These are phyloP conservation scores for Sporisorium graminicola DNA, from an alignment of 1,284 basidiomycete genomes.

Conservation along the genomic window DNA sequence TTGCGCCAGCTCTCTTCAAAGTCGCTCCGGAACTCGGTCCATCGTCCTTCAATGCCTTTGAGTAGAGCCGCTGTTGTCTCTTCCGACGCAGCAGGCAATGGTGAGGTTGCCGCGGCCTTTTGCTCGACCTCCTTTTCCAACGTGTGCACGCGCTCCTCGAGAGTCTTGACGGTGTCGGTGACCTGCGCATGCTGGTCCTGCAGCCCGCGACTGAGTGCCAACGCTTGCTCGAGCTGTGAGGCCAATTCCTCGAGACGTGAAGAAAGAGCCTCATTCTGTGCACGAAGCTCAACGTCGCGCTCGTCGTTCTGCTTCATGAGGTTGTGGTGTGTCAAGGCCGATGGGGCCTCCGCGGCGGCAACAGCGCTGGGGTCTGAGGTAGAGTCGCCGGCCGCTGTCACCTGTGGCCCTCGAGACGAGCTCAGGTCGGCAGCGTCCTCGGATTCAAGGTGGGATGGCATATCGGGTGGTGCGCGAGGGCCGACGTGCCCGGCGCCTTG, in stretches of 20 bases:
- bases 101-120: slow-evolving; percentile 20
- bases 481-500: slow-evolving; percentile 43
- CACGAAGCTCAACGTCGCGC: slow-evolving; percentile 69
- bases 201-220: slow-evolving; percentile 80
- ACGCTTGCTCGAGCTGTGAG: slow-evolving; percentile 81
- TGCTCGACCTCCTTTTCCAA: slow-evolving; percentile 70
- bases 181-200: slow-evolving; percentile 84
- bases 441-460: slow-evolving; percentile 38
- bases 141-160: slow-evolving; percentile 76
- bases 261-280: slow-evolving; percentile 77
- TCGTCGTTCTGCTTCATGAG: slow-evolving; percentile 24
- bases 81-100: slow-evolving; percentile 12
- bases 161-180: slow-evolving; percentile 79
- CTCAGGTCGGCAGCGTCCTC: slow-evolving; percentile 32
- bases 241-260: slow-evolving; percentile 80
- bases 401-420: slow-evolving; percentile 15
- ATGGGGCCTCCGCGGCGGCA: neutral
- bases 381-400: slow-evolving; percentile 1
- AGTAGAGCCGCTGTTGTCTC: slow-evolving; percentile 38
- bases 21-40: slow-evolving; percentile 74
- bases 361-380: neutral
- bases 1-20: slow-evolving; percentile 70
- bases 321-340: slow-evolving; percentile 16
- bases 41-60: slow-evolving; percentile 79
- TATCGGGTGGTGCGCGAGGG: slow-evolving; percentile 56